Evolutionary conservation across 768 basidiomycete species (phyloP).

Genomic region (Tulasnella sp.): DNA sequence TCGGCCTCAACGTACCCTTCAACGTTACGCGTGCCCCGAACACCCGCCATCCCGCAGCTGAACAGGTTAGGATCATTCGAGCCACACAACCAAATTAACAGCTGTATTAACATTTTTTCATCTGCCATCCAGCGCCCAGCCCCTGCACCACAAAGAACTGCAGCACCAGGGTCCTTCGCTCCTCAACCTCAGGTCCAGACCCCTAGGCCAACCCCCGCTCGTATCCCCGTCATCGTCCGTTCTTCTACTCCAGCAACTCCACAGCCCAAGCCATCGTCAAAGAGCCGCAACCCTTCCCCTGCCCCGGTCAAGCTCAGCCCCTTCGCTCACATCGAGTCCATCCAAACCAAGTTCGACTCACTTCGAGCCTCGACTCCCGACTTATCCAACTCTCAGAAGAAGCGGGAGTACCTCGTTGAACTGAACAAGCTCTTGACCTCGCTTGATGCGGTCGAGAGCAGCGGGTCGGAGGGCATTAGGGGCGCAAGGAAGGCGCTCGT

Average conservation of each 20-base stretch:
- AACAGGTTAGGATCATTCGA: background rate
- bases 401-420: constrained; percentile 59
- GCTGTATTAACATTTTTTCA: background rate
- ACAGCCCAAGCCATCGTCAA: background rate
- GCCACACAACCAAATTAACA: background rate
- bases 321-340: constrained; percentile 42
- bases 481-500: constrained; percentile 52
- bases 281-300: constrained; percentile 6
- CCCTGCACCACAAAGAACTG: background rate
- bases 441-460: constrained; percentile 66
- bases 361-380: constrained; percentile 46
- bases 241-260: background rate
- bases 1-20: background rate
- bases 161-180: background rate
- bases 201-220: background rate
- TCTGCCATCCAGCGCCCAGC: background rate
- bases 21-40: background rate
- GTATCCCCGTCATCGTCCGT: background rate
- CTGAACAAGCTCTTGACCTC: constrained; percentile 60
- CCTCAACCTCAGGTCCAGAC: background rate
- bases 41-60: background rate
- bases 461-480: constrained; percentile 55
- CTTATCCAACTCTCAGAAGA: constrained; percentile 53
- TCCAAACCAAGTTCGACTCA: constrained; percentile 47
- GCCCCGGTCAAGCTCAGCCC: constrained; percentile 33